These are phyloP conservation scores for Diaporthe nobilis DNA, from an alignment of 2,329 filamentous ascomycete species.

Conservation along the genomic window DNA sequence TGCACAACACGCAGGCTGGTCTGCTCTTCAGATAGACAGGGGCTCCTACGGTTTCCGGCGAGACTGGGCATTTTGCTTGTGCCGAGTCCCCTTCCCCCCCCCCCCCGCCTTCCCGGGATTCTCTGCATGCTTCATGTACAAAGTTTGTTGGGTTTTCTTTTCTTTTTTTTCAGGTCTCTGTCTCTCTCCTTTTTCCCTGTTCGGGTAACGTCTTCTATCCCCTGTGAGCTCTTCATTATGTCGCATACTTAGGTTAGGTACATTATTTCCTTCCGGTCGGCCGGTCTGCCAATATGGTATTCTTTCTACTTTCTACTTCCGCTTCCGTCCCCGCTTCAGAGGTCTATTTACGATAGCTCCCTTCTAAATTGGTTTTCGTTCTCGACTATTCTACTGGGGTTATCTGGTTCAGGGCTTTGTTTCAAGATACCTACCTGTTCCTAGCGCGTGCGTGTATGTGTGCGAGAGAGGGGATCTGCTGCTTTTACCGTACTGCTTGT, in stretches of 20 bases:
- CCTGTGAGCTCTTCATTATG: slow-evolving; percentile 20
- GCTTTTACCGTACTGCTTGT: background rate
- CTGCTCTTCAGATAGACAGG: slow-evolving; percentile 32
- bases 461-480: slow-evolving; percentile 16
- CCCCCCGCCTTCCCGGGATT: background rate
- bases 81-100: background rate
- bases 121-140: slow-evolving; percentile 38
- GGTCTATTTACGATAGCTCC: slow-evolving; percentile 23
- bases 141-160: slow-evolving; percentile 22
- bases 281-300: slow-evolving; percentile 24
- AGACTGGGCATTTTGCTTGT: slow-evolving; percentile 21
- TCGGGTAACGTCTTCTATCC: slow-evolving; percentile 11
- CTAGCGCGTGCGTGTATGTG: slow-evolving; percentile 18
- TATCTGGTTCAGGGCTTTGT: slow-evolving; percentile 16
- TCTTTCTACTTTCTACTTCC: slow-evolving; percentile 2
- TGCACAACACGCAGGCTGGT: slow-evolving; percentile 30
- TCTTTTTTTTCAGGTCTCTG: background rate
- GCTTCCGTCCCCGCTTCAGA: slow-evolving; percentile 3
- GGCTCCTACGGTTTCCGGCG: slow-evolving; percentile 9
- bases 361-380: slow-evolving; percentile 13
- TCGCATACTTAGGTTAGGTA: slow-evolving; percentile 33
- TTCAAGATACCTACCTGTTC: slow-evolving; percentile 31
- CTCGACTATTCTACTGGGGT: background rate
- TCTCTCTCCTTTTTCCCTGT: background rate
- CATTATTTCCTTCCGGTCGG: slow-evolving; percentile 29